Evolutionary conservation across 805 yeast genomes (phyloP).

Genomic region (Lipomyces orientalis): DNA sequence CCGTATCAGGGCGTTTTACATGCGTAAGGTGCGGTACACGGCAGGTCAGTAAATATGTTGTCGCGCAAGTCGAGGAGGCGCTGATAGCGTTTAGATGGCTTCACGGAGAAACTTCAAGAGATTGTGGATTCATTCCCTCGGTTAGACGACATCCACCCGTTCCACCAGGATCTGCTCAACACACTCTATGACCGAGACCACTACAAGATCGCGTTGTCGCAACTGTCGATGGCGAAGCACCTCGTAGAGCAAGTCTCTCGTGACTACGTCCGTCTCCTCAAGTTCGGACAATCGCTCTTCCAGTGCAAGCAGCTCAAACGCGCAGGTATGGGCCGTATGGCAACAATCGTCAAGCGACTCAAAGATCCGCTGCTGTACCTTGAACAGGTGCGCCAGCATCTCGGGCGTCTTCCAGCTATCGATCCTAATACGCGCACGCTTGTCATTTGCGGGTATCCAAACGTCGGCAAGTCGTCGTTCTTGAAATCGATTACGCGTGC

Average conservation of each 20-base stretch:
- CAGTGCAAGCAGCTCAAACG: conserved; percentile 98
- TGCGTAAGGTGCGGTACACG: conserved; percentile 97
- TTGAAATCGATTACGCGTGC: conserved; percentile 93
- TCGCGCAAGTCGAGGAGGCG: background rate
- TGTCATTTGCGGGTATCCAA: conserved; percentile 97
- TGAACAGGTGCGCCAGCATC: conserved; percentile 98
- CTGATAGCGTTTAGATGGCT: conserved; percentile 60
- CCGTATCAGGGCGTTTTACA: conserved; percentile 95
- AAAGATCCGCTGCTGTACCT: conserved; percentile 91
- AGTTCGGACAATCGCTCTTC: conserved; percentile 96
- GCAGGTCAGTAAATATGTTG: conserved; percentile 53
- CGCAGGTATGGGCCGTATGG: conserved; percentile 99
- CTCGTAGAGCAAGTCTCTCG: conserved; percentile 94
- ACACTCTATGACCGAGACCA: conserved; percentile 97
- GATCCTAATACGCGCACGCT: conserved; percentile 99
- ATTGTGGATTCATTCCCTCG: conserved; percentile 89
- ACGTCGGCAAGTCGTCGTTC: conserved; percentile 98
- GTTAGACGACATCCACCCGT: conserved; percentile 96
- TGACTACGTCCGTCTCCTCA: conserved; percentile 90
- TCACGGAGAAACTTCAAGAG: conserved; percentile 88
- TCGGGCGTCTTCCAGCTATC: conserved; percentile 96
- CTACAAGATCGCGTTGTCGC: conserved; percentile 94
- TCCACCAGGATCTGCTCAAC: conserved; percentile 97
- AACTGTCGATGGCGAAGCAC: conserved; percentile 90
- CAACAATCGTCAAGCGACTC: conserved; percentile 92